These are phyloP conservation scores for Cordia subcordata DNA, from an alignment of 257 asterid species.

Conservation along the genomic window DNA sequence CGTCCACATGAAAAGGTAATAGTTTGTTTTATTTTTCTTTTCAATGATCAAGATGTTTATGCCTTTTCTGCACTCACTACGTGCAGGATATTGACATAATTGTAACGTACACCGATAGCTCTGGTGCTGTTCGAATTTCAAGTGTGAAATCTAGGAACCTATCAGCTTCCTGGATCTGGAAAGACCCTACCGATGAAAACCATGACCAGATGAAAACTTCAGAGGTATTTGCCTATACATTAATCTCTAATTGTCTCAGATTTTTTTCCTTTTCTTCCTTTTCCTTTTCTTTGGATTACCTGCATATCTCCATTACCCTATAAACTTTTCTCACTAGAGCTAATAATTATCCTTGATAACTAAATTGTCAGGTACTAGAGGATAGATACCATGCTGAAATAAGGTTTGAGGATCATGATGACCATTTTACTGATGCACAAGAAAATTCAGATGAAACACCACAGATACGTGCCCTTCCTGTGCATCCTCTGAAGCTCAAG, in stretches of 20 bases:
- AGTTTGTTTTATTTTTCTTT: slow-evolving; percentile 8
- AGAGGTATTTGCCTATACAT: slow-evolving; percentile 26
- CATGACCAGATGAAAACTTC: slow-evolving; percentile 35
- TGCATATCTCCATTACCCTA: slow-evolving; percentile 6
- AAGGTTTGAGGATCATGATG: slow-evolving; percentile 22
- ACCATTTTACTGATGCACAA: slow-evolving; percentile 23
- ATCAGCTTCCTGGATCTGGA: slow-evolving; percentile 92
- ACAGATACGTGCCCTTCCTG: slow-evolving; percentile 23
- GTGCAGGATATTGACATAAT: slow-evolving; percentile 83
- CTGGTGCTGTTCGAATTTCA: slow-evolving; percentile 65
- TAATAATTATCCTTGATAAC: background rate
- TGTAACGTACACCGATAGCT: slow-evolving; percentile 70
- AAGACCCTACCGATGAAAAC: slow-evolving; percentile 48
- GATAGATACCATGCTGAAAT: slow-evolving; percentile 27
- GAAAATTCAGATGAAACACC: slow-evolving; percentile 28
- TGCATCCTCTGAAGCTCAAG: slow-evolving; percentile 76
- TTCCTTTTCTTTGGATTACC: slow-evolving; percentile 14
- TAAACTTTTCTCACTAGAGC: background rate
- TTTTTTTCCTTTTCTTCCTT: slow-evolving; percentile 4
- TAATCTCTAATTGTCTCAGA: background rate
- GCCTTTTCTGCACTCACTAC: slow-evolving; percentile 13
- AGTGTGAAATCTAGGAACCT: slow-evolving; percentile 65
- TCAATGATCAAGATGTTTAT: slow-evolving; percentile 2
- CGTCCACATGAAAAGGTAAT: slow-evolving; percentile 1
- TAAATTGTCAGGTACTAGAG: slow-evolving; percentile 38